These are phyloP conservation scores for Echria macrotheca DNA, from an alignment of 495 filamentous ascomycete genomes.

Conservation along the genomic window DNA sequence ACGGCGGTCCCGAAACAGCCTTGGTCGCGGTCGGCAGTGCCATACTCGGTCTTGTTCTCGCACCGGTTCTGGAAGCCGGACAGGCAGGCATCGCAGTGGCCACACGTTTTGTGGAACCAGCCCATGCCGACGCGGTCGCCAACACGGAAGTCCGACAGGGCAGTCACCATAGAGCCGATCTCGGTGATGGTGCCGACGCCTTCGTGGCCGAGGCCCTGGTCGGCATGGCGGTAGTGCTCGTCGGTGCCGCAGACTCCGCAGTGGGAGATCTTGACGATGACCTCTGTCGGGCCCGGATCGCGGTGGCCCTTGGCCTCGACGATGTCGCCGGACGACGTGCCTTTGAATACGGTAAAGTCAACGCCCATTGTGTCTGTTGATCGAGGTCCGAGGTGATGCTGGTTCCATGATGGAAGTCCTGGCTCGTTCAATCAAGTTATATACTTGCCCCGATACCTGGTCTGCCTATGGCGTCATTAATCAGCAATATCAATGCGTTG, in stretches of 20 bases:
- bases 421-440: no score
- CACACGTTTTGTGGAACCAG: neutral
- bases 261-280: conserved; percentile 67
- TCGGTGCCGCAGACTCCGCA: conserved; percentile 77
- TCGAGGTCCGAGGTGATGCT: no score
- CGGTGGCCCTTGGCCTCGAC: conserved; percentile 1
- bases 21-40: conserved; percentile 66
- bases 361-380: neutral
- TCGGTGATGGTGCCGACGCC: conserved; percentile 45
- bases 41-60: conserved; percentile 14
- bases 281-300: conserved; percentile 36
- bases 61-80: neutral
- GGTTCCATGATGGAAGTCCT: no score
- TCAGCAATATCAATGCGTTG: no score
- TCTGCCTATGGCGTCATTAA: no score
- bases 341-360: conserved; percentile 1
- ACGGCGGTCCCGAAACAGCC: conserved; percentile 51
- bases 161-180: conserved; percentile 40
- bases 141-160: conserved; percentile 48
- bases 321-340: neutral
- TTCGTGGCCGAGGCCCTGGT: conserved; percentile 1
- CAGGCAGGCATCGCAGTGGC: neutral
- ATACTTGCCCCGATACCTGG: no score
- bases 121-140: conserved; percentile 80
- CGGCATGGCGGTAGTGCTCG: conserved; percentile 39